Base-by-base conservation (phyloP, 2,329 filamentous ascomycete species). In the Arachnopeziza araneosa region DNA sequence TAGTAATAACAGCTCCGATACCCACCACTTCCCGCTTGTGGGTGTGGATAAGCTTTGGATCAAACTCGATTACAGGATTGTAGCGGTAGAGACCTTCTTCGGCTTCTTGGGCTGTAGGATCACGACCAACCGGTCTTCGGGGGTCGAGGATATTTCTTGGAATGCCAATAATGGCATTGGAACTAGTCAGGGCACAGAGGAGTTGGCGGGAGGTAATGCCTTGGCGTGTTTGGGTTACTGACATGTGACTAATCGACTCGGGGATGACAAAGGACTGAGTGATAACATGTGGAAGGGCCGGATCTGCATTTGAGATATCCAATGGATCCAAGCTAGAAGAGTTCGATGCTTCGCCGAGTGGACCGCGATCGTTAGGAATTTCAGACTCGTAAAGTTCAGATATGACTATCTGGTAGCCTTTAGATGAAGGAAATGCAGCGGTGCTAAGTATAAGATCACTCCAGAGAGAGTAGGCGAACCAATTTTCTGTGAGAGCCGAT, bases 381-480 rank as follows among this genome's bases (percentile, higher is more conserved):
- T 88, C 81, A 0, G 93, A 96, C 74, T 97, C 95, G 75, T 93
- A 98, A 44, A 99, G 83, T 71, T 99, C 93, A 0, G 90, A 87
- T 12, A 96, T 82, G 22, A 93, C 83, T 8, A 98, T 81, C 68
- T 96, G 91, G 74, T 96, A 90, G 48, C 93, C 93, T 74, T 91
- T 91, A 61, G 93, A 83, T 4, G 78, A 74, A 58, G 81, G 79
- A n/a, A 79, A 75, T 2, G 76, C 83, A 51, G 79, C 75, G 32
- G 87, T 79, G 2, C 77, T 76, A 70, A 86, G 87, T 2, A 77
- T 75, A 71, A 87, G 87, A 56, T 72, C 76, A 44, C 81, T 83
- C 68, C 83, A 88, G 74, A 93, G 90, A 8, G 91, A 89, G 77
- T 96, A 98, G 7, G 87, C 83, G 70, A 96, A 93, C 92, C 93